Base-by-base conservation (phyloP, 768 basidiomycete genomes). In the Serendipita sp. region DNA sequence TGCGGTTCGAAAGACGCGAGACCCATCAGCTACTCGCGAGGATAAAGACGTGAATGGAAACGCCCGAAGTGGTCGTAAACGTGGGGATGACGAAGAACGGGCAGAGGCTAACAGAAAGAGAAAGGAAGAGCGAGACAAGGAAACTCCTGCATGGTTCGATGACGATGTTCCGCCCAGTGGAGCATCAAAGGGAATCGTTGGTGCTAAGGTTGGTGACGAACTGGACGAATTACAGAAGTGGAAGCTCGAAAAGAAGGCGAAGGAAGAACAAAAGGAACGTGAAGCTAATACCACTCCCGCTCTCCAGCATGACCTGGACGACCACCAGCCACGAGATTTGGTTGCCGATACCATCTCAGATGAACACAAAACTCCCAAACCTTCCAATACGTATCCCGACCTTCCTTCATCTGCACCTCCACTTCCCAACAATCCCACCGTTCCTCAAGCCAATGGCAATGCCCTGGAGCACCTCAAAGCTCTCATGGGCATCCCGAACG, bases 111-210 rank as follows among this genome's bases (percentile, higher is more conserved):
- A 58, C 30, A 1, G 53, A 9, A 28, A 34, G 31, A 22, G 53
- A n/a, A 58, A 33, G 20, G 53, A 58, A 58, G 53, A 58, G n/a
- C 20, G 53, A 30, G 53, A 58, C 31, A 58, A 58, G 53, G 53
- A 58, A 20, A 58, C 53, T 5, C 53, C 53, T 4, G 53, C 53
- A 31, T 58, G 53, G 53, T 58, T 58, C 31, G 53, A 58, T n/a
- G 53, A 58, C 53, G 53, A 58, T 31, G 33, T 33, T n/a, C 45
- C 45, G 11, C 24, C 11, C 17, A 34, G 26, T 31, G 53, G 53
- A 58, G 53, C 26, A n/a, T 22, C 53, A 11, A 58, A 58, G 30
- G 53, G 53, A 11, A 58, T 58, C 30, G 53, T 58, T 13, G 53
- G 53, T 9, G 53, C 53, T 13, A 58, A 33, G 26, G 26, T 58